Conservation (phyloP, 2,329 filamentous ascomycete species). For the Chaetomiaceae sp. region DNA sequence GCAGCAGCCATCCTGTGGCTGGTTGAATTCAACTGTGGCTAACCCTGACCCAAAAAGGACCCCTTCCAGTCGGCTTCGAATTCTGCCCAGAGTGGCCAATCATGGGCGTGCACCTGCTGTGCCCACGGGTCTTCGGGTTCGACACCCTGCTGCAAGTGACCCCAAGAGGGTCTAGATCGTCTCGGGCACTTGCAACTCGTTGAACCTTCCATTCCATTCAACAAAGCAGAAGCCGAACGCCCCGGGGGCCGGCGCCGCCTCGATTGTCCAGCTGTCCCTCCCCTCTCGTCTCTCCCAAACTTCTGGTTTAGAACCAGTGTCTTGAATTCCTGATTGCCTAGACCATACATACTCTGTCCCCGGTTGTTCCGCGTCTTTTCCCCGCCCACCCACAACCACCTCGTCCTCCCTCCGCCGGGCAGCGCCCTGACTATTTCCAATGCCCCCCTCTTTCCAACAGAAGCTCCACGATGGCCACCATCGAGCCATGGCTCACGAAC, state of each 20-base stretch:
- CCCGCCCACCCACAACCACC: background rate
- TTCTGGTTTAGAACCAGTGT: background rate
- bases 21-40: too few species aligned
- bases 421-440: slow-evolving; percentile 30
- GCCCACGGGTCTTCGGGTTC: background rate
- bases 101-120: background rate
- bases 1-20: too few species aligned
- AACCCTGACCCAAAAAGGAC: too few species aligned
- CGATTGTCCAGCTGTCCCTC: background rate
- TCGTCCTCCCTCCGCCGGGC: slow-evolving; percentile 9
- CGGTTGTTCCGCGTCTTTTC: slow-evolving; percentile 8
- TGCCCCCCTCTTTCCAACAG: slow-evolving; percentile 35
- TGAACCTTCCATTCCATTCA: background rate
- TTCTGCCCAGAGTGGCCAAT: background rate
- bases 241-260: background rate
- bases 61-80: too few species aligned
- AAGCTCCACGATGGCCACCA: slow-evolving; percentile 55
- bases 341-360: background rate
- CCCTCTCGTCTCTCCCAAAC: background rate
- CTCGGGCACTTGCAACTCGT: background rate
- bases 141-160: background rate
- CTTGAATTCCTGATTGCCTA: too few species aligned
- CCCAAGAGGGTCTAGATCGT: background rate
- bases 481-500: slow-evolving; percentile 64
- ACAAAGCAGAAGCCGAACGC: background rate